Base-by-base conservation (phyloP, 139 green algal genomes). In the Picocystis salinarum region DNA sequence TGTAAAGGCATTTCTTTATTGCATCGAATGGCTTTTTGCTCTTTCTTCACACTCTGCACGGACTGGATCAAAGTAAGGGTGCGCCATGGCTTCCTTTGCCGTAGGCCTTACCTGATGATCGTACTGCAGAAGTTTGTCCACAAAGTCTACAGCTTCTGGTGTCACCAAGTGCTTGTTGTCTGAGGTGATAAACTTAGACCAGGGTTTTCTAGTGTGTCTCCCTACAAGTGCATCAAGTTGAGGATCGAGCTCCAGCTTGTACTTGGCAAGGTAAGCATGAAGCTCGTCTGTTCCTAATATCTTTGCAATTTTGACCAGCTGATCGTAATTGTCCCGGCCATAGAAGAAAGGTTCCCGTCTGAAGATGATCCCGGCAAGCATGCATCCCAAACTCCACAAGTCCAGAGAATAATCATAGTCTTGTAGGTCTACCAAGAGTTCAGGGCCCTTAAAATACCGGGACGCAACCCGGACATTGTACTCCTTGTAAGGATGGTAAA, bases 271-370 rank as follows among this genome's bases (percentile, higher is more conserved):
- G 57, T 94, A 94, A 4, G 61, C 53, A 42, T 72, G 65, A 50
- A 81, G 50, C 11, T 69, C 4, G 39, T 34, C 27, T 19, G 40
- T 36, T 6, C 2, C 15, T 33, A 19, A 7, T 44, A 66, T 58
- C 66, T 80, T 85, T 49, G 81, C 83, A 48, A 97, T 97, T 65
- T 96, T 96, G 30, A 93, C 89, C 26, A 99, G 69, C 70, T 99
- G 87, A 55, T 96, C 87, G 53, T 93, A 91, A 64, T 98, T 96
- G 71, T 96, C 88, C 52, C 92, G 78, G 1, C 88, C 89, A 47
- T 88, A 92, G 70, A 99, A 99, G 67, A 99, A 99, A n/a, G 89
- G 89, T 52, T 94, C 83, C 58, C 92, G 91, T 20, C 80, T 67
- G 62, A 94, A 97, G 18, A 96, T 77, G 58, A 92, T 84, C 33